Conservation (phyloP, 805 yeast species). For the Candida fluviatilis region DNA sequence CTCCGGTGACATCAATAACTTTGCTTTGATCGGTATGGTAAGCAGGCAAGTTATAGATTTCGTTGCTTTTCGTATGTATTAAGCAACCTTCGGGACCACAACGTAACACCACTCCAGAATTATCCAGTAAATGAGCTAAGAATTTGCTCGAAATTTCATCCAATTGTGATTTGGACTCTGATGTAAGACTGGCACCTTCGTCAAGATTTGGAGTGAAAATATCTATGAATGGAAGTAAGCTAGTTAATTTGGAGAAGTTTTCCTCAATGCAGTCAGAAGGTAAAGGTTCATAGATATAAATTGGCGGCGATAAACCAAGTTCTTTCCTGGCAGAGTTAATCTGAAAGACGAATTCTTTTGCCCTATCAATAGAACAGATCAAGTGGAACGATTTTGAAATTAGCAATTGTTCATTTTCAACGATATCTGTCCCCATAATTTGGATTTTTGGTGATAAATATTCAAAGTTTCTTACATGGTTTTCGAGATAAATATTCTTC, state of each 20-base stretch:
- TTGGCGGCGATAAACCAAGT: slow-evolving; percentile 23
- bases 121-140: slow-evolving; percentile 33
- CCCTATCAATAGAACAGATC: slow-evolving; percentile 68
- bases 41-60: slow-evolving; percentile 58
- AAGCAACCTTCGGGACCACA: slow-evolving; percentile 76
- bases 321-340: slow-evolving; percentile 15
- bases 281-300: slow-evolving; percentile 78
- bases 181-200: slow-evolving; percentile 70
- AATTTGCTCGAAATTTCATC: slow-evolving; percentile 39
- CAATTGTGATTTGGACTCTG: slow-evolving; percentile 39
- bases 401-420: slow-evolving; percentile 31
- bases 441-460: slow-evolving; percentile 61
- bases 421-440: slow-evolving; percentile 53
- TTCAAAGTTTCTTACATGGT: slow-evolving; percentile 53
- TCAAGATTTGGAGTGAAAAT: slow-evolving; percentile 80
- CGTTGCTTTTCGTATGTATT: slow-evolving; percentile 25
- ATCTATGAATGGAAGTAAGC: slow-evolving; percentile 43
- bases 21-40: slow-evolving; percentile 49
- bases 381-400: slow-evolving; percentile 54
- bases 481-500: slow-evolving; percentile 64
- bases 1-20: slow-evolving; percentile 43
- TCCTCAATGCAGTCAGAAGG: slow-evolving; percentile 68
- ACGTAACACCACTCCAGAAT: slow-evolving; percentile 57
- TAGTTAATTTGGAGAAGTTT: slow-evolving; percentile 27
- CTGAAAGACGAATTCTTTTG: slow-evolving; percentile 42